Conservation (phyloP, 805 yeast genomes). For the Kuraishia cidri region DNA sequence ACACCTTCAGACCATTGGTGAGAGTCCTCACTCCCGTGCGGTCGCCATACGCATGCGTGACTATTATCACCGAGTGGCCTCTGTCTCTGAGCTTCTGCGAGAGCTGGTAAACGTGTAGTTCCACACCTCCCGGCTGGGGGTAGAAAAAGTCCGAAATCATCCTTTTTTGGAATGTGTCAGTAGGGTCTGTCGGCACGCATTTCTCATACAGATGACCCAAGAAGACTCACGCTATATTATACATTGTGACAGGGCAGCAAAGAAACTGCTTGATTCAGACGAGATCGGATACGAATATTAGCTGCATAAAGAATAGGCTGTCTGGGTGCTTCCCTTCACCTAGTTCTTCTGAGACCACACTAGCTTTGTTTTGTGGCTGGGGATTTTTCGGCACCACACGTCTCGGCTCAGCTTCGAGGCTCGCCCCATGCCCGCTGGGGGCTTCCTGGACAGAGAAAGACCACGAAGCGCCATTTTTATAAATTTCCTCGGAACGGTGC, state of each 20-base stretch:
- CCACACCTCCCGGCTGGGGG: constrained; percentile 98
- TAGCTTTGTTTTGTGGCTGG: no score
- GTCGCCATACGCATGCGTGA: constrained; percentile 84
- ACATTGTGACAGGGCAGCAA: constrained; percentile 2
- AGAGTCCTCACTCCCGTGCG: constrained; percentile 76
- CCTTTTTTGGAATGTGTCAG: constrained; percentile 3
- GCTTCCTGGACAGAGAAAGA: no score
- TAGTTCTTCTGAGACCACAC: no score
- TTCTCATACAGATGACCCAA: background rate
- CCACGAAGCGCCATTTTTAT: no score
- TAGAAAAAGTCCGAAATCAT: constrained; percentile 97
- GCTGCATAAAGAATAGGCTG: no score
- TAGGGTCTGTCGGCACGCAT: constrained; percentile 4
- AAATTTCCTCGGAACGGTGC: no score
- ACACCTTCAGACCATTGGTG: constrained; percentile 88
- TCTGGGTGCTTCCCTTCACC: no score
- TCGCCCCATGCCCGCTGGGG: no score
- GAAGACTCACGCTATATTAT: constrained; percentile 18
- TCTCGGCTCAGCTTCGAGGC: no score
- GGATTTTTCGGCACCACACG: no score
- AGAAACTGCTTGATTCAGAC: no score
- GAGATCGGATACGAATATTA: no score
- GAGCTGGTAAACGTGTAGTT: constrained; percentile 86
- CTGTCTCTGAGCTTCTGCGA: constrained; percentile 71
- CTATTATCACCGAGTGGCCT: constrained; percentile 80